These are phyloP conservation scores for Colletotrichum graminicola DNA, from an alignment of 2,329 filamentous ascomycete genomes.

Conservation along the genomic window DNA sequence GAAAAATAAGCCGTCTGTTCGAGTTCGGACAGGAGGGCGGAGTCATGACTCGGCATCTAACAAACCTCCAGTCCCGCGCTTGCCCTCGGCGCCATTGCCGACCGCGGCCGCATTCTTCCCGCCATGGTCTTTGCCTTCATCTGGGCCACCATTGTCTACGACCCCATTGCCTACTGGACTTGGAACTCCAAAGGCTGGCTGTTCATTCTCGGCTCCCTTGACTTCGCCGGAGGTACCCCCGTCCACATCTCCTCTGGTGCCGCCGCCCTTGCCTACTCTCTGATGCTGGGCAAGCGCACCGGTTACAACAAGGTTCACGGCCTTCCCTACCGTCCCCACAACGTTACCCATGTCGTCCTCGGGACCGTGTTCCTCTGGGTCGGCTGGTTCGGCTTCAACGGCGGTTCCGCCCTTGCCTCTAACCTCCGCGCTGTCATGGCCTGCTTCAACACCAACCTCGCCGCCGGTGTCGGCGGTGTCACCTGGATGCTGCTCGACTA, in stretches of 20 bases:
- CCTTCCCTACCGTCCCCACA: constrained; percentile 77
- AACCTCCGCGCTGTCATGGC: constrained; percentile 93
- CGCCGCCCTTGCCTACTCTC: constrained; percentile 77
- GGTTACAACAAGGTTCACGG: constrained; percentile 72
- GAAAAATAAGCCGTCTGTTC: not conserved
- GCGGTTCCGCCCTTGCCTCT: constrained; percentile 82
- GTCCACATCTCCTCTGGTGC: constrained; percentile 81
- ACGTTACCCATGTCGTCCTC: constrained; percentile 79
- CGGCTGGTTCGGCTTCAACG: constrained; percentile 97
- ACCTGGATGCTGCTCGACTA: constrained; percentile 91
- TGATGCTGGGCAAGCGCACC: constrained; percentile 78
- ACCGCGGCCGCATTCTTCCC: constrained; percentile 72
- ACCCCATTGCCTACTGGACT: constrained; percentile 81
- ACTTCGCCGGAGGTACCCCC: constrained; percentile 81
- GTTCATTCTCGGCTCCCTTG: constrained; percentile 75
- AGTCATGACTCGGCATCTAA: constrained; percentile 16
- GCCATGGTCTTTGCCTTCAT: constrained; percentile 76
- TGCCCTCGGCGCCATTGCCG: constrained; percentile 70
- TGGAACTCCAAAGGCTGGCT: constrained; percentile 83
- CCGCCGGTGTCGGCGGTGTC: constrained; percentile 83
- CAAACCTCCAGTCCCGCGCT: constrained; percentile 61
- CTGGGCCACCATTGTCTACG: constrained; percentile 79
- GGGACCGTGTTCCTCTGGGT: constrained; percentile 88
- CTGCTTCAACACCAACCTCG: constrained; percentile 87
- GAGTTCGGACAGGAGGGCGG: not conserved